These are phyloP conservation scores for Colletotrichum liriopes DNA, from an alignment of 2,329 filamentous ascomycete genomes.

Conservation along the genomic window DNA sequence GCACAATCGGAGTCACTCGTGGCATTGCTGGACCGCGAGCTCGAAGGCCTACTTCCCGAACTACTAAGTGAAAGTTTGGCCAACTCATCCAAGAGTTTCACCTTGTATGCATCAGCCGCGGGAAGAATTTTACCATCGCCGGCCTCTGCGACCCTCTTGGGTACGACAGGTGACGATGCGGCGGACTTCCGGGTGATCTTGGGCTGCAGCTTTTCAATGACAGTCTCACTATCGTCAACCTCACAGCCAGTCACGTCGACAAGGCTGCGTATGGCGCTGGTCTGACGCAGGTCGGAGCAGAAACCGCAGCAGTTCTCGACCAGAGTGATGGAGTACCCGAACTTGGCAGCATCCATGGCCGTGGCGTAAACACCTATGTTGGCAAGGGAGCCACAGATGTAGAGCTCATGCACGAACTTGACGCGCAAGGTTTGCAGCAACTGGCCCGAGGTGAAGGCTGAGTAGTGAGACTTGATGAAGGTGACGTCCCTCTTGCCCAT, in stretches of 20 bases:
- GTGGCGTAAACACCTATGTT: constrained; percentile 94
- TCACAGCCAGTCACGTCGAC: constrained; percentile 82
- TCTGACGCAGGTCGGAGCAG: constrained; percentile 78
- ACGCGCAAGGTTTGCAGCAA: constrained; percentile 85
- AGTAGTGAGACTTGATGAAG: constrained; percentile 85
- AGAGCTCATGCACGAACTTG: constrained; percentile 91
- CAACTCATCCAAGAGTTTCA: constrained; percentile 25
- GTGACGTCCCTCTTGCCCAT: constrained; percentile 66
- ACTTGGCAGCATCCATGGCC: constrained; percentile 88
- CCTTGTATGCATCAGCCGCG: constrained; percentile 43
- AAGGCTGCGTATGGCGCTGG: constrained; percentile 79
- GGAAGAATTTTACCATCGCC: constrained; percentile 23
- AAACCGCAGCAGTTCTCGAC: constrained; percentile 92
- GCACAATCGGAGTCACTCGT: constrained; percentile 32
- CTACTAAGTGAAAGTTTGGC: constrained; percentile 33
- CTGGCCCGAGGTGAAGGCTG: constrained; percentile 83
- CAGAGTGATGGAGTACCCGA: constrained; percentile 89
- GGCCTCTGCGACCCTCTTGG: constrained; percentile 22
- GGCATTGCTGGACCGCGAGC: constrained; percentile 40
- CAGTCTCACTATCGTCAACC: constrained; percentile 60
- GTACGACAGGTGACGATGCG: constrained; percentile 25
- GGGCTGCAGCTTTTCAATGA: constrained; percentile 43
- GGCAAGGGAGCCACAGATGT: constrained; percentile 87
- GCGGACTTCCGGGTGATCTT: constrained; percentile 3
- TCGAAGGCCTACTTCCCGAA: constrained; percentile 24